Conservation (phyloP, 2,329 filamentous ascomycete genomes). For the Trematosphaeria pertusa region DNA sequence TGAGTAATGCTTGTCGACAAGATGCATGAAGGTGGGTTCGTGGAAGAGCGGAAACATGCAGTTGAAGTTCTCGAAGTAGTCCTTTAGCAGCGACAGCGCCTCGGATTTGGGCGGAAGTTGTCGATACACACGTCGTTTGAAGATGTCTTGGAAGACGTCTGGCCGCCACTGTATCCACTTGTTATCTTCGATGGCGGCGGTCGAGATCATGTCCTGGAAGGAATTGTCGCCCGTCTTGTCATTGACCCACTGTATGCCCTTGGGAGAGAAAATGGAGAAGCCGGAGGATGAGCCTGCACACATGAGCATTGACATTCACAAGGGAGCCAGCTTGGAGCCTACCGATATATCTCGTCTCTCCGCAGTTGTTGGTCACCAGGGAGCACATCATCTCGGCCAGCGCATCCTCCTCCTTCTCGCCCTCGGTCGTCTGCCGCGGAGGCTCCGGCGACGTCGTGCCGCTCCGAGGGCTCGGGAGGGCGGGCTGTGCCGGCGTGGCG, state of each 20-base stretch:
- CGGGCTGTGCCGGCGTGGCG: constrained; percentile 50
- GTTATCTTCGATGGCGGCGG: constrained; percentile 84
- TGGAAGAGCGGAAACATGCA: constrained; percentile 98
- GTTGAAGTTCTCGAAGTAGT: constrained; percentile 99
- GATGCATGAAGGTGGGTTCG: constrained; percentile 97
- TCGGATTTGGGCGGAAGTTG: constrained; percentile 86
- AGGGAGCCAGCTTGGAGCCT: too few relatives aligned
- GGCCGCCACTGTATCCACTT: constrained; percentile 98
- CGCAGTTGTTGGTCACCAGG: constrained; percentile 90
- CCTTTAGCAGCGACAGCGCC: constrained; percentile 83
- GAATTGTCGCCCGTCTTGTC: constrained; percentile 95
- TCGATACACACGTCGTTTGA: constrained; percentile 82
- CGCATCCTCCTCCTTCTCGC: constrained; percentile 73
- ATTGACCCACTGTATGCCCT: constrained; percentile 98
- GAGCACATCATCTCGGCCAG: constrained; percentile 99
- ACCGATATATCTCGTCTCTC: constrained; percentile 97
- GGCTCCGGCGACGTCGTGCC: constrained; percentile 59
- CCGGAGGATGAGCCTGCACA: constrained; percentile 86
- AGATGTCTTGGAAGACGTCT: constrained; percentile 94
- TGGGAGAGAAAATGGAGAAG: constrained; percentile 98
- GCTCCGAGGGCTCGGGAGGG: constrained; percentile 58
- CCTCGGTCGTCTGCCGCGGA: constrained; percentile 44
- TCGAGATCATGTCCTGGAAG: constrained; percentile 93
- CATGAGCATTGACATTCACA: too few relatives aligned
- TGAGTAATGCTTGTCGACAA: constrained; percentile 93